Evolutionary conservation across 2,329 filamentous ascomycete species (phyloP).

Genomic region (Neopestalotiopsis clavispora): DNA sequence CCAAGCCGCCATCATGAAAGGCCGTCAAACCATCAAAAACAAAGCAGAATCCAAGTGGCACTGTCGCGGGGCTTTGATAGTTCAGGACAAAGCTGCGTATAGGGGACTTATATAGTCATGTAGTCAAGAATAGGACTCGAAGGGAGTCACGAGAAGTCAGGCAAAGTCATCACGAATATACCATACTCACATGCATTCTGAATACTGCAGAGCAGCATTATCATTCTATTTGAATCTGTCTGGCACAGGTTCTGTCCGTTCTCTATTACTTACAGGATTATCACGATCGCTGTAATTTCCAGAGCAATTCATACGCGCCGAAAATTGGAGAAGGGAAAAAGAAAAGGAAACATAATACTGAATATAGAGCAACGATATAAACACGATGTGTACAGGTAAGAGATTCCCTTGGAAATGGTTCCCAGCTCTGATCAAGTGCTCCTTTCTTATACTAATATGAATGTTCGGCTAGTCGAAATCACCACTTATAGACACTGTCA

Average conservation of each 20-base stretch:
- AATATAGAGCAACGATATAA: background rate
- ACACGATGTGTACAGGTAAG: slow-evolving; percentile 12
- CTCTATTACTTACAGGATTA: background rate
- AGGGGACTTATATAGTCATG: background rate
- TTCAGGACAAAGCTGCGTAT: background rate
- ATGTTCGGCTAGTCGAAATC: too few relatives aligned
- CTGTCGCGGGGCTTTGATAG: background rate
- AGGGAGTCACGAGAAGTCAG: slow-evolving; percentile 1
- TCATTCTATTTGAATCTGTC: slow-evolving; percentile 6
- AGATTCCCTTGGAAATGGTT: background rate
- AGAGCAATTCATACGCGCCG: background rate
- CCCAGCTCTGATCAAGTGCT: background rate
- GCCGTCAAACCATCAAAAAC: background rate
- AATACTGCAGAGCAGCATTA: slow-evolving; percentile 12
- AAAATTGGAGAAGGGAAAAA: background rate
- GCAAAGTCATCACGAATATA: background rate
- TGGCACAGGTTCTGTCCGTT: background rate
- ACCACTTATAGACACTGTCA: too few relatives aligned
- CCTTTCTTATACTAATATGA: too few relatives aligned
- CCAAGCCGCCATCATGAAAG: background rate
- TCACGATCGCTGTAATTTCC: background rate
- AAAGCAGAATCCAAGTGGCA: background rate
- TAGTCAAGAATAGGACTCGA: background rate
- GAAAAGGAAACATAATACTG: background rate
- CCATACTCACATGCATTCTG: slow-evolving; percentile 5